Evolutionary conservation across 176 grass and related monocot species (phyloP).

Genomic region (Oryza australiensis): DNA sequence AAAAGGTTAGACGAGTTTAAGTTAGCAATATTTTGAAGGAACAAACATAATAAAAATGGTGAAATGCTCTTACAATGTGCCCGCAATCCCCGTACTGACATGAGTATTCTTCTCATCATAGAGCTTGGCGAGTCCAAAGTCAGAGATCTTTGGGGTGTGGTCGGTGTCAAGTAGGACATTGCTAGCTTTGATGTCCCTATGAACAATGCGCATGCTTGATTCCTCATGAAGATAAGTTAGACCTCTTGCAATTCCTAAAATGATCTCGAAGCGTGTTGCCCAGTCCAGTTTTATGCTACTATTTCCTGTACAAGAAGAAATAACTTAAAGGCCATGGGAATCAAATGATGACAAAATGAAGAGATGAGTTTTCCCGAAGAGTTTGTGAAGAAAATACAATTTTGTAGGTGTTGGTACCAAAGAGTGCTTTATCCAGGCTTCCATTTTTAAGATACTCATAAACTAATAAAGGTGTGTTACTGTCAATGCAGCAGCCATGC

Average conservation of each 20-base stretch:
- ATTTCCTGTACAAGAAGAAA: constrained; percentile 23
- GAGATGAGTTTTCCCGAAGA: not conserved
- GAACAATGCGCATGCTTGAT: constrained; percentile 58
- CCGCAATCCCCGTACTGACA: constrained; percentile 54
- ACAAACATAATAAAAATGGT: not conserved
- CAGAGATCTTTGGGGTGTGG: constrained; percentile 64
- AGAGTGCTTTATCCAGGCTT: constrained; percentile 70
- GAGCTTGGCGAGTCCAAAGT: constrained; percentile 67
- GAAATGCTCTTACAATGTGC: constrained; percentile 61
- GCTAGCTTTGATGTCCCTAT: constrained; percentile 74
- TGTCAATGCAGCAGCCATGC: constrained; percentile 60
- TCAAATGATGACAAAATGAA: not conserved
- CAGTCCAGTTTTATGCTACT: constrained; percentile 49
- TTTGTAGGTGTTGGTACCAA: constrained; percentile 20
- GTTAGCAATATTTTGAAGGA: not conserved
- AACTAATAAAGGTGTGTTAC: constrained; percentile 49
- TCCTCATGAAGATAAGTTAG: constrained; percentile 72
- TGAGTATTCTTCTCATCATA: constrained; percentile 60
- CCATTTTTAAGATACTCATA: constrained; percentile 72
- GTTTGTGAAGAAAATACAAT: not conserved
- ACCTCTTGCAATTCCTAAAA: constrained; percentile 54
- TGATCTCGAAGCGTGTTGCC: constrained; percentile 56
- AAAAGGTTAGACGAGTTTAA: not conserved
- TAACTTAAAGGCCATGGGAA: not conserved
- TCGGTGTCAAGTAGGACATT: constrained; percentile 59